Conservation (phyloP, 2,329 filamentous ascomycete genomes). For the Colletotrichum cuscutae region DNA sequence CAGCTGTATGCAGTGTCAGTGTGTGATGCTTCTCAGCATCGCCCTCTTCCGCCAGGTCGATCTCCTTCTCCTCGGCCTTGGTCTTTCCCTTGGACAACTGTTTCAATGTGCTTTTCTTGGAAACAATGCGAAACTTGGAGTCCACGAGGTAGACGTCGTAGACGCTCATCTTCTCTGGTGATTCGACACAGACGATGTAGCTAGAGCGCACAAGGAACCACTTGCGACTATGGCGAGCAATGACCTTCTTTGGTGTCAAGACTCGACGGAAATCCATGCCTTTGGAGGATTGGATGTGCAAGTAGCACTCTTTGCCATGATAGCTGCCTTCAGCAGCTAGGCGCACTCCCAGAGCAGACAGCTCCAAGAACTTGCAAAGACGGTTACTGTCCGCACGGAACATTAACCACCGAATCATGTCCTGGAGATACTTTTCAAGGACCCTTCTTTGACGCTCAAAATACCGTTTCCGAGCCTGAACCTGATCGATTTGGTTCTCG, state of each 20-base stretch:
- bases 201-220: constrained; percentile 99
- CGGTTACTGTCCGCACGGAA: constrained; percentile 96
- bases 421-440: constrained; percentile 89
- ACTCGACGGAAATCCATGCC: constrained; percentile 87
- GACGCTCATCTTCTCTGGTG: constrained; percentile 97
- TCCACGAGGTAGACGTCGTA: constrained; percentile 99
- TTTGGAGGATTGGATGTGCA: constrained; percentile 92
- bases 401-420: constrained; percentile 96
- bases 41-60: constrained; percentile 52
- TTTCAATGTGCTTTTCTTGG: constrained; percentile 71
- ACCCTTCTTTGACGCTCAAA: constrained; percentile 85
- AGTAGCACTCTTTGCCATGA: constrained; percentile 95
- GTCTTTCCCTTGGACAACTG: constrained; percentile 55
- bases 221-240: constrained; percentile 86
- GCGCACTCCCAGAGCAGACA: constrained; percentile 92
- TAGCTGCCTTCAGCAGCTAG: constrained; percentile 96
- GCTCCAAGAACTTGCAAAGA: constrained; percentile 93
- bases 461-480: constrained; percentile 65
- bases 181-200: constrained; percentile 98
- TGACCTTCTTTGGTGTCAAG: constrained; percentile 80
- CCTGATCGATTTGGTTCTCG: constrained; percentile 53
- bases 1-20: constrained; percentile 88
- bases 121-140: constrained; percentile 83
- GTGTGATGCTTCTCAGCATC: constrained; percentile 76
- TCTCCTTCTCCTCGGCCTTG: constrained; percentile 66